A percentile compares a stretch with the other conserved stretches of the same genome.
Evolutionary conservation across 768 basidiomycete species (phyloP).

Genomic region (Tulasnella sp.): DNA sequence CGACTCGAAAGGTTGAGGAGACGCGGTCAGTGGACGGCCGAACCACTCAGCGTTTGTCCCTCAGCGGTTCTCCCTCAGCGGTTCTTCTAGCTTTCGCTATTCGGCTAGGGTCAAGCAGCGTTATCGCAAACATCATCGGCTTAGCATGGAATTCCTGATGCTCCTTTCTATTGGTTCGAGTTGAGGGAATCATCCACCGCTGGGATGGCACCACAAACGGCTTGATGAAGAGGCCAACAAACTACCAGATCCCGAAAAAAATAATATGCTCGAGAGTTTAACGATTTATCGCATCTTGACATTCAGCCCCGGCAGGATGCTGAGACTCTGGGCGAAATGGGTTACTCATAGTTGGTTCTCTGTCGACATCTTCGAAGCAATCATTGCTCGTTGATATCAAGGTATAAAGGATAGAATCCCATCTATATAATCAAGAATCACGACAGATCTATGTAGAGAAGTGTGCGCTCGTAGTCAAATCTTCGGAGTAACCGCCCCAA

Average conservation of each 20-base stretch:
- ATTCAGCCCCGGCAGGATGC: not conserved
- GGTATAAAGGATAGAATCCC: not conserved
- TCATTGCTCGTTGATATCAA: not conserved
- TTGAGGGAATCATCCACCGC: not conserved
- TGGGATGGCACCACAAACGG: not conserved
- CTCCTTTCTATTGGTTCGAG: not conserved
- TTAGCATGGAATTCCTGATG: not conserved
- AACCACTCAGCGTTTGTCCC: not conserved
- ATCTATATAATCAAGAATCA: not conserved
- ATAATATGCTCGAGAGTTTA: not conserved
- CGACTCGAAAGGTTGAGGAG: too few relatives aligned
- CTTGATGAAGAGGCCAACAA: not conserved
- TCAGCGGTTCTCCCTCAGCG: too few relatives aligned
- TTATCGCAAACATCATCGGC: not conserved
- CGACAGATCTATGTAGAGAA: not conserved
- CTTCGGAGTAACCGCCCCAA: not conserved
- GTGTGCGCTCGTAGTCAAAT: not conserved
- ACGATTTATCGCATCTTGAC: not conserved
- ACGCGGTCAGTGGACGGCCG: too few relatives aligned
- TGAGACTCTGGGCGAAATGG: not conserved
- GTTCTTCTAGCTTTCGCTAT: not conserved
- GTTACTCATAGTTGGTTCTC: not conserved
- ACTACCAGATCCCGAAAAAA: not conserved
- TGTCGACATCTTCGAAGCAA: not conserved
- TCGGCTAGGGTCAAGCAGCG: not conserved